A percentile compares a stretch with the other conserved stretches of the same genome.
Conservation (phyloP, 75 land plant species). For the Adiantum capillusveneris region DNA sequence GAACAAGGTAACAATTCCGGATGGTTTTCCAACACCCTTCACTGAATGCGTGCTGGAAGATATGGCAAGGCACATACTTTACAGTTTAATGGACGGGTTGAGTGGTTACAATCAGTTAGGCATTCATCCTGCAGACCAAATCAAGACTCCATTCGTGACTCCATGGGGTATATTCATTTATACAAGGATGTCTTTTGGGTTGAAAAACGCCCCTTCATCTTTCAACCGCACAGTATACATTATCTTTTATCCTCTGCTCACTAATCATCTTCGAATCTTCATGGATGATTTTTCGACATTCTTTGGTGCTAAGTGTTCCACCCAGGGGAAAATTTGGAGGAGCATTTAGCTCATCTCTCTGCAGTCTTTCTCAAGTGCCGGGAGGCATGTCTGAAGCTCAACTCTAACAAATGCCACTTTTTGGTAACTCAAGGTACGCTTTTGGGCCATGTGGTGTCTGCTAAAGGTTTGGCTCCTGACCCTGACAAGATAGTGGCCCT, state of each 20-base stretch:
- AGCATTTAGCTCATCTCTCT: not conserved
- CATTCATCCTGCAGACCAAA: not conserved
- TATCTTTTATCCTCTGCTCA: not conserved
- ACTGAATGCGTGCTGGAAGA: not conserved
- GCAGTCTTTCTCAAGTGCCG: not conserved
- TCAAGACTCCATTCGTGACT: not conserved
- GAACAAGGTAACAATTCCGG: not conserved
- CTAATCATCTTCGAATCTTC: not conserved
- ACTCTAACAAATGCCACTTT: conserved; percentile 7
- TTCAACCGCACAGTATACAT: not conserved
- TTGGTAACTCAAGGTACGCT: conserved; percentile 7
- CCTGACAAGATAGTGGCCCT: conserved; percentile 1
- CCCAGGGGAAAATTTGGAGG: not conserved
- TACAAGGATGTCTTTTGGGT: conserved; percentile 8
- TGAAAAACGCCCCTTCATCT: conserved; percentile 4
- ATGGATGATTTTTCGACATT: conserved; percentile 3
- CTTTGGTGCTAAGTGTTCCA: not conserved
- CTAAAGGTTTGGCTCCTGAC: conserved; percentile 3
- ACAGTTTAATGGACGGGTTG: conserved; percentile 14
- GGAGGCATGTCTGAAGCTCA: not conserved
- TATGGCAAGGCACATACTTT: conserved; percentile 2
- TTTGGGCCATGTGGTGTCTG: conserved; percentile 1
- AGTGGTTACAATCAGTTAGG: conserved; percentile 4
- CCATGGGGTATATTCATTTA: conserved; percentile 4
- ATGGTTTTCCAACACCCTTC: conserved; percentile 12